Conservation (phyloP, 73 alveolate species). For the Paramecium bursaria region DNA sequence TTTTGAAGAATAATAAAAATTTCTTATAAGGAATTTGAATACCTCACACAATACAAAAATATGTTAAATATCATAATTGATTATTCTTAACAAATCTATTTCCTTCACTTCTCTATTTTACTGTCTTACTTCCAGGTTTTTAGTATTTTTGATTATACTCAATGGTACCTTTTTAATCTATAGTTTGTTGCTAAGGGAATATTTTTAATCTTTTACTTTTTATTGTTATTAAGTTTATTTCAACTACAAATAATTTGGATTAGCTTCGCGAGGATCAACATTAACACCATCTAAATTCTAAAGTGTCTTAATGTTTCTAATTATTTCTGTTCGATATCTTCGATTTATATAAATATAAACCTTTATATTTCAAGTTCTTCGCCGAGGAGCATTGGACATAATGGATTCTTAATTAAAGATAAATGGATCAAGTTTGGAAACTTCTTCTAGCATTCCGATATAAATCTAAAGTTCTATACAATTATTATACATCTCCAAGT, state of each 20-base stretch:
- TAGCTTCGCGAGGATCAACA: slow-evolving; percentile 36
- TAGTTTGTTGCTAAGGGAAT: neutral
- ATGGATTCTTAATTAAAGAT: slow-evolving; percentile 27
- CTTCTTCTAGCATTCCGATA: neutral
- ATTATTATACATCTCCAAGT: slow-evolving; percentile 20
- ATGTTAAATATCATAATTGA: slow-evolving; percentile 4
- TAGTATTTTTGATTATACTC: slow-evolving; percentile 17
- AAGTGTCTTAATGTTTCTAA: neutral
- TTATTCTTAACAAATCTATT: slow-evolving; percentile 17
- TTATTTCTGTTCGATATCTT: neutral
- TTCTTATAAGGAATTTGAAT: too few relatives aligned
- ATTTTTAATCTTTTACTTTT: neutral
- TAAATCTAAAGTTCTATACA: slow-evolving; percentile 1
- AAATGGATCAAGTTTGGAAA: slow-evolving; percentile 37
- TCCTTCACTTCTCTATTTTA: slow-evolving; percentile 3
- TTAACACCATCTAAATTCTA: slow-evolving; percentile 11
- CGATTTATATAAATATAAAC: too few relatives aligned
- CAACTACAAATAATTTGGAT: slow-evolving; percentile 15
- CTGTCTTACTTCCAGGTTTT: slow-evolving; percentile 5
- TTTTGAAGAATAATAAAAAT: too few relatives aligned
- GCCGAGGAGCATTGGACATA: slow-evolving; percentile 46
- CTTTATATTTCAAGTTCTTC: slow-evolving; percentile 45
- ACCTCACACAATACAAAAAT: too few relatives aligned
- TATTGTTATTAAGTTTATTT: neutral
- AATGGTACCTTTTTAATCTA: neutral